Evolutionary conservation across 2,329 filamentous ascomycete species (phyloP).

Genomic region (Ustilaginoidea virens): DNA sequence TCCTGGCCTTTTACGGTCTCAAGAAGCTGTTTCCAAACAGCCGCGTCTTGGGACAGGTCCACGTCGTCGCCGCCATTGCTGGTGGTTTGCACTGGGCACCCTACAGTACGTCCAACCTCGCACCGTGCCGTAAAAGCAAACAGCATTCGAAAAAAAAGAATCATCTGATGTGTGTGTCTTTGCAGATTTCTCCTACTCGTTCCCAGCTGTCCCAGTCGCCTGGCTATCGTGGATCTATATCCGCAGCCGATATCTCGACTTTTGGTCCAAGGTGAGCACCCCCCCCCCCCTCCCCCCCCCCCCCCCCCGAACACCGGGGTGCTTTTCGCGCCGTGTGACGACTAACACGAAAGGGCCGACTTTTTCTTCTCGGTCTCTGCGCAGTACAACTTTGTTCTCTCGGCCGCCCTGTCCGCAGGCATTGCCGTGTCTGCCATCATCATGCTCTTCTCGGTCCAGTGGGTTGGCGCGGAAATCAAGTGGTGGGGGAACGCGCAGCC

Average conservation of each 20-base stretch:
- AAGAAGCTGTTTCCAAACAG: slow-evolving; percentile 17
- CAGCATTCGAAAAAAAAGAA: no score
- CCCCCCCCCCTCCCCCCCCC: no score
- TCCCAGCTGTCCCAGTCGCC: slow-evolving; percentile 30
- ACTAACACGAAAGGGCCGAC: no score
- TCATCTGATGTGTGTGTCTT: background rate
- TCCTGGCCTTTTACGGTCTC: slow-evolving; percentile 20
- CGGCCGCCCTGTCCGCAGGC: slow-evolving; percentile 27
- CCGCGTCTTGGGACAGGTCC: slow-evolving; percentile 21
- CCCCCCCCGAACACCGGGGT: no score
- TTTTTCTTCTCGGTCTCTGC: slow-evolving; percentile 31
- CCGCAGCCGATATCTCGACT: slow-evolving; percentile 25
- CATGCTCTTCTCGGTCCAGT: slow-evolving; percentile 29
- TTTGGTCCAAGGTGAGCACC: slow-evolving; percentile 32
- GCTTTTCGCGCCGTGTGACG: no score
- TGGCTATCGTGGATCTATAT: slow-evolving; percentile 32
- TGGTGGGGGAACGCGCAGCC: slow-evolving; percentile 31
- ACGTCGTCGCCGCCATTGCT: slow-evolving; percentile 25
- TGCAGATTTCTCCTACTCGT: slow-evolving; percentile 24
- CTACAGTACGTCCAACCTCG: slow-evolving; percentile 16
- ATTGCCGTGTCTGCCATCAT: slow-evolving; percentile 30
- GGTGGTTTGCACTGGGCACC: slow-evolving; percentile 25
- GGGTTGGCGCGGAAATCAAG: background rate
- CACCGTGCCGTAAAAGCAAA: no score
- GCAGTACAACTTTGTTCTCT: slow-evolving; percentile 31